Conservation (phyloP, 768 basidiomycete species). For the Panaeolus cyanescens region DNA sequence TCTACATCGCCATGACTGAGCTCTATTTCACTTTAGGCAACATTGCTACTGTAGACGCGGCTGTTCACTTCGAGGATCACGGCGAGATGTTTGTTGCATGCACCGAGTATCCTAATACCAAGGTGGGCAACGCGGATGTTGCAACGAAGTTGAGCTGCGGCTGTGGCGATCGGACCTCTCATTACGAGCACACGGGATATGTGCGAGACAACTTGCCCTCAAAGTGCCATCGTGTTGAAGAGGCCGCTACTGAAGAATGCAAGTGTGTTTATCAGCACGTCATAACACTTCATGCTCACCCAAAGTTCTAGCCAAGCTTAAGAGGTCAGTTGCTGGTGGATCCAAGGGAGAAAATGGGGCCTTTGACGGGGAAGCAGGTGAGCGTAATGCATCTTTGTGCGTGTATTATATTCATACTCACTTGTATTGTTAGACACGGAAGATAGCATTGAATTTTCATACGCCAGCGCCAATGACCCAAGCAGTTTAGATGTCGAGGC, state of each 20-base stretch:
- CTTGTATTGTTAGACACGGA: no score
- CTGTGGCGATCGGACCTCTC: background rate
- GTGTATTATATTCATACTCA: no score
- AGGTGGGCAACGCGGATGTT: background rate
- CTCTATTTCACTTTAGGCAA: background rate
- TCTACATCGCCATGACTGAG: slow-evolving; percentile 1
- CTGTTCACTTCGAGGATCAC: background rate
- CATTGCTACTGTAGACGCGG: background rate
- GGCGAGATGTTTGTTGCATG: background rate
- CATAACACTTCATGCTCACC: no score
- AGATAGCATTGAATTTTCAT: no score
- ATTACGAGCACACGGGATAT: background rate
- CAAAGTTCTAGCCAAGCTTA: no score
- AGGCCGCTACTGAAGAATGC: background rate
- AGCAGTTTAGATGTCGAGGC: background rate
- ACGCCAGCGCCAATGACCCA: no score
- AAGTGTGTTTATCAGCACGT: background rate
- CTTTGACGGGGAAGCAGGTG: no score
- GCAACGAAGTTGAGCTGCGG: background rate
- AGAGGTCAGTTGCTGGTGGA: no score
- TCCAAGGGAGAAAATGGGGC: no score
- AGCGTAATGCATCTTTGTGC: no score
- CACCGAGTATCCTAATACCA: background rate
- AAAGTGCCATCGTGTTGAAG: background rate
- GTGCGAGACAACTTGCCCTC: background rate